Evolutionary conservation across 129 eudicot genomes (phyloP), one percentile per base, ranked within the genome.

Genomic region (Glebionis coronaria): DNA sequence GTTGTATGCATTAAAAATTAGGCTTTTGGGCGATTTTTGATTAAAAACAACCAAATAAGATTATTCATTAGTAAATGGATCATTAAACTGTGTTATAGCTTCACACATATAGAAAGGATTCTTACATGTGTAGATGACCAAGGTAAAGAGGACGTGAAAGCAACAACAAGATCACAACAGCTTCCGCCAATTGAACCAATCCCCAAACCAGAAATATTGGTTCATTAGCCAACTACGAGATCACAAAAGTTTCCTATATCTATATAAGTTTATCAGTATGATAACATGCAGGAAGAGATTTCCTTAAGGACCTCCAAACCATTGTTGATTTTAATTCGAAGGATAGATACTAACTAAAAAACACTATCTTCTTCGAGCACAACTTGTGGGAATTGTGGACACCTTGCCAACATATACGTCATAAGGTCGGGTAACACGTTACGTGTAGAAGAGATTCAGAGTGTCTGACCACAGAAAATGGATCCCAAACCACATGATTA

Each of bases 401-500:
- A 72, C 83, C 98, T 91, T 76, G 58, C 46, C 25, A 19, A 12
- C 67, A 68, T 19, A 13, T 20, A 56, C 38, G 54, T n/a, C n/a
- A n/a, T n/a, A n/a, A n/a, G 10, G 0, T 21, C 73, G 63, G 60
- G 28, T 27, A 56, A 46, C 7, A 63, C n/a, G 49, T 63, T 86
- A 88, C 98, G 75, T 88, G 83, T 88, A 83, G 77, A 92, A 72
- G 67, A 92, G 82, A 50, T 80, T 72, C 62, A 89, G 78, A 15
- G 86, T 87, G 77, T 85, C 82, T 9, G 98, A 82, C 98, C 96
- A 92, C 58, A 92, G 70, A 65, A 84, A 92, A 63, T 86, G 73
- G 56, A 82, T 42, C 10, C 86, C 86, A 12, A 88, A 76, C 78
- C 21, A 92, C 64, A 88, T n/a, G n/a, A n/a, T n/a, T 58, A 80